Evolutionary conservation across 345 rosid species (phyloP).

Genomic region (Draba incana): DNA sequence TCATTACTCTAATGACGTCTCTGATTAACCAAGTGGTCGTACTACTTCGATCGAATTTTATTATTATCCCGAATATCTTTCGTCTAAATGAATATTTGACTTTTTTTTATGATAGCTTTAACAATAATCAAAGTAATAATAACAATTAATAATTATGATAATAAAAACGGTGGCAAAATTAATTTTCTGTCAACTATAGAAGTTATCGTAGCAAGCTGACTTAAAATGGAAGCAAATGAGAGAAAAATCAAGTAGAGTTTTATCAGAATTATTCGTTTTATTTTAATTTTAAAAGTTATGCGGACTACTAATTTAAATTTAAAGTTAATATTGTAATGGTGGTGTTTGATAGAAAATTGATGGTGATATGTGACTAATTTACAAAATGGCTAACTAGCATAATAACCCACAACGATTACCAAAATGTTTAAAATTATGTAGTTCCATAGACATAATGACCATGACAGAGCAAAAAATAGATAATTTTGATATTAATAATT

Average conservation of each 20-base stretch:
- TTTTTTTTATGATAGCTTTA: slow-evolving; percentile 7
- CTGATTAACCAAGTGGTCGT: slow-evolving; percentile 29
- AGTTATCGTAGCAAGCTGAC: slow-evolving; percentile 24
- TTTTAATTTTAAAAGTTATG: background rate
- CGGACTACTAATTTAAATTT: background rate
- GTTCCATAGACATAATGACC: no score
- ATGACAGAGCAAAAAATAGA: no score
- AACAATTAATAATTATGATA: slow-evolving; percentile 12
- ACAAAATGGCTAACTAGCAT: no score
- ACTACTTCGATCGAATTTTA: slow-evolving; percentile 5
- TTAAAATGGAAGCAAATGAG: slow-evolving; percentile 24
- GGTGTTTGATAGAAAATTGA: background rate
- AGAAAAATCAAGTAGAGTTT: background rate
- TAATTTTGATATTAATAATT: no score
- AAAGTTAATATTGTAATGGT: background rate
- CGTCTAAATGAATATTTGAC: background rate
- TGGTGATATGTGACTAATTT: no score
- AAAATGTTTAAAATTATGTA: no score
- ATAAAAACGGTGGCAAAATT: slow-evolving; percentile 4
- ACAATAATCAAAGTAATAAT: slow-evolving; percentile 16
- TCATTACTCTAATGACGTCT: slow-evolving; percentile 38
- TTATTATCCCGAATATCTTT: background rate
- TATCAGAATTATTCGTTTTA: no score
- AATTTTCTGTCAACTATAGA: slow-evolving; percentile 32
- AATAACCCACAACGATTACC: no score